phyloP scores from a whole-genome alignment of 2,329 filamentous ascomycete genomes.

The Aspergillus caelatus region DNA sequence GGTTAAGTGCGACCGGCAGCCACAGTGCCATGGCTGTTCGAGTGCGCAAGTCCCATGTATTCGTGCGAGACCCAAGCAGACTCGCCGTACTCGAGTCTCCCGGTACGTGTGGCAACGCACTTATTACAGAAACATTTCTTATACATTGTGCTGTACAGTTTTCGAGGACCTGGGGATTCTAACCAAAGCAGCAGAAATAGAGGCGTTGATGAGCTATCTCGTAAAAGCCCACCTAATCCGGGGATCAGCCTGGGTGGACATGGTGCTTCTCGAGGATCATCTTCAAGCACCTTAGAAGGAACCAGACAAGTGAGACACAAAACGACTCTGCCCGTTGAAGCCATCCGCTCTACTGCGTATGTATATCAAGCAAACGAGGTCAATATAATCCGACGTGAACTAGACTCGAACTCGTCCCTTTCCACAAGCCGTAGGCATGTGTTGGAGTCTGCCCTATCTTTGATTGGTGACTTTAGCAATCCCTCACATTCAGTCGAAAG shows the following conservation, averaged over 20 bases:
- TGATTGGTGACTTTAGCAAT: slow-evolving; percentile 4
- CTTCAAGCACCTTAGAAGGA: not conserved
- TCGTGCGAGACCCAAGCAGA: not conserved
- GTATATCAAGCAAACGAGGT: not conserved
- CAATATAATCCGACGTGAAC: slow-evolving; percentile 3
- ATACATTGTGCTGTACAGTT: not conserved
- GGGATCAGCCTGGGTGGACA: not conserved
- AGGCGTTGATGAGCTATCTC: not conserved
- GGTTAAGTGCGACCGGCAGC: not conserved
- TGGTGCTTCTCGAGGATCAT: not conserved
- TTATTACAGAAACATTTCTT: not conserved
- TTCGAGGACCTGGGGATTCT: not conserved
- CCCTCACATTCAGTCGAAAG: not conserved
- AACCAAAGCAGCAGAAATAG: not conserved
- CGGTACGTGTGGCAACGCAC: not conserved
- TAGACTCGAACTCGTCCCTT: not conserved
- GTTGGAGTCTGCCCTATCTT: slow-evolving; percentile 1
- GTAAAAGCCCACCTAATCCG: not conserved
- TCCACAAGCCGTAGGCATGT: slow-evolving; percentile 1
- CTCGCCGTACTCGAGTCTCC: not conserved
- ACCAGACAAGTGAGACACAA: not conserved
- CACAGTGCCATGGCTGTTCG: not conserved
- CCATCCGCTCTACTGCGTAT: not conserved
- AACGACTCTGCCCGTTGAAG: not conserved
- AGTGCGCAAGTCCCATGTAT: not conserved